Percentiles rank a stretch among this genome's conserved stretches.
phyloP scores from a whole-genome alignment of 2,329 filamentous ascomycete species.

The Colletotrichum lindemuthianum region DNA sequence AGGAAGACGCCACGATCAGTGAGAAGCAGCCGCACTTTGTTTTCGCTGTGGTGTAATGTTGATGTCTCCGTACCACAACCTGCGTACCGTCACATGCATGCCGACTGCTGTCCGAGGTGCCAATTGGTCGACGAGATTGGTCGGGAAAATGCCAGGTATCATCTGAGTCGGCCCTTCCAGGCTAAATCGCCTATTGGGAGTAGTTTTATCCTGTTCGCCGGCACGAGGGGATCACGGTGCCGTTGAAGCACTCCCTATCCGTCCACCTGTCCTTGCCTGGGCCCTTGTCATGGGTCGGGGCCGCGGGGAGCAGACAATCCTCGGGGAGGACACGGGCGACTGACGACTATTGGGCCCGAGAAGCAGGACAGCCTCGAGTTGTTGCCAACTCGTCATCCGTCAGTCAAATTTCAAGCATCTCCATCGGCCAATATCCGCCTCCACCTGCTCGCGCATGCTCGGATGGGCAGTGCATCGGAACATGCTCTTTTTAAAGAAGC shows the following conservation, averaged over 20 bases:
- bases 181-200: conserved; percentile 51
- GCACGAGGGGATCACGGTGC: conserved; percentile 32
- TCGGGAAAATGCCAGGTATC: conserved; percentile 48
- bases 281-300: conserved; percentile 10
- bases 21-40: conserved; percentile 45
- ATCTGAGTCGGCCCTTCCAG: conserved; percentile 53
- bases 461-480: conserved; percentile 1
- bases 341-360: no score
- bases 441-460: neutral
- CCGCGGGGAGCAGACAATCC: no score
- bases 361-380: no score
- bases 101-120: conserved; percentile 1
- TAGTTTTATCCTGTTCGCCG: conserved; percentile 38
- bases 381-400: no score
- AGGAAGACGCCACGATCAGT: conserved; percentile 31
- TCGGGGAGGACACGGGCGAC: no score
- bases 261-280: conserved; percentile 8
- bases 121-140: conserved; percentile 46
- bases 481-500: neutral
- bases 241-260: conserved; percentile 25
- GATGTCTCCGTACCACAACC: no score
- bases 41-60: conserved; percentile 36
- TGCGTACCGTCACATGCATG: neutral
- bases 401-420: neutral
- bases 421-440: conserved; percentile 31